Percentiles rank a stretch among this genome's conserved stretches.
phyloP scores from a whole-genome alignment of 1,139 yeast genomes.

The Yamadazyma mexicana region DNA sequence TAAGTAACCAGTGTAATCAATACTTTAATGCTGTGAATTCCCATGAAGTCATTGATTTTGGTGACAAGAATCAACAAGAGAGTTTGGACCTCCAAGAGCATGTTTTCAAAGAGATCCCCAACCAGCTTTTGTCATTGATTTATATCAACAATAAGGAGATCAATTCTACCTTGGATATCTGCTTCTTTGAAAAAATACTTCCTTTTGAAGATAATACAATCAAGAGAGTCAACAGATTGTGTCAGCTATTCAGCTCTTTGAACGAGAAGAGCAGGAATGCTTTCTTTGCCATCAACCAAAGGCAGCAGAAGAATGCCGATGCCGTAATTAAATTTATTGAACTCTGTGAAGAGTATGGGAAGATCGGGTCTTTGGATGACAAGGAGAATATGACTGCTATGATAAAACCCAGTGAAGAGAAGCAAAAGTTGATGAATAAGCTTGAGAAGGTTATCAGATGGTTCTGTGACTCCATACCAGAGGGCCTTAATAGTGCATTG shows the following conservation, averaged over 20 bases:
- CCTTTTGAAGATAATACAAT: slow-evolving; percentile 51
- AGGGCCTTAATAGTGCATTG: slow-evolving; percentile 43
- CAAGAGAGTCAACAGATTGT: slow-evolving; percentile 53
- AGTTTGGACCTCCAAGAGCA: slow-evolving; percentile 39
- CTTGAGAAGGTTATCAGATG: slow-evolving; percentile 62
- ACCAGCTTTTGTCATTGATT: slow-evolving; percentile 61
- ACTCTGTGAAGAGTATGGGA: slow-evolving; percentile 30
- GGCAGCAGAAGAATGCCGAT: slow-evolving; percentile 62
- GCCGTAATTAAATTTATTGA: slow-evolving; percentile 38
- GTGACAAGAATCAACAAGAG: slow-evolving; percentile 26
- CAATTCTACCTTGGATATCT: slow-evolving; percentile 65
- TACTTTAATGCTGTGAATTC: slow-evolving; percentile 20
- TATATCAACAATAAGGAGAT: slow-evolving; percentile 75
- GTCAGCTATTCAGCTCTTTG: slow-evolving; percentile 48
- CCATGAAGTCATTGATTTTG: slow-evolving; percentile 29
- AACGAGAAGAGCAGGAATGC: slow-evolving; percentile 63
- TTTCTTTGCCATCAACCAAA: slow-evolving; percentile 63
- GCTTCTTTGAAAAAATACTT: slow-evolving; percentile 59
- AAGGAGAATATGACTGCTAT: slow-evolving; percentile 28
- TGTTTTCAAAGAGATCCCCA: slow-evolving; percentile 55
- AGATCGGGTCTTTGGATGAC: slow-evolving; percentile 30
- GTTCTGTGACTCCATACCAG: slow-evolving; percentile 62
- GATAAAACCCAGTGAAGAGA: slow-evolving; percentile 20
- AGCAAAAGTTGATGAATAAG: slow-evolving; percentile 24
- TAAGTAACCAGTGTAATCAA: slow-evolving; percentile 55